phyloP scores from a whole-genome alignment of 176 grass and related monocot genomes.

The Oryza longistaminata region DNA sequence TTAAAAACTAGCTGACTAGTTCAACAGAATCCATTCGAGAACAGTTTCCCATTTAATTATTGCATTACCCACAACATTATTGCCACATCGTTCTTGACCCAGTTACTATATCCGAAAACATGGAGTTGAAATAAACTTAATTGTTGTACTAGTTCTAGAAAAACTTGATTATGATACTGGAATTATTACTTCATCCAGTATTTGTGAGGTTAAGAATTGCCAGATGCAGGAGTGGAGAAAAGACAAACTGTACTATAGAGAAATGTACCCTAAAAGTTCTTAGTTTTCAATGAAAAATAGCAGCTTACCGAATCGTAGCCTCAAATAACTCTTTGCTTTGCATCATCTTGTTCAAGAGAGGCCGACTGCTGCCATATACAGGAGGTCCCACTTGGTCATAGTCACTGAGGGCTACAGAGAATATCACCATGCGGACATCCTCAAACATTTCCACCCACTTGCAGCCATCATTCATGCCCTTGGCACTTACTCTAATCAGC shows the following conservation, averaged over 20 bases:
- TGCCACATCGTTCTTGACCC: background rate
- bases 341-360: slow-evolving; percentile 89
- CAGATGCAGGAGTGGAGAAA: background rate
- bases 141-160: background rate
- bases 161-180: background rate
- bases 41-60: background rate
- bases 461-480: slow-evolving; percentile 89
- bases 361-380: slow-evolving; percentile 36
- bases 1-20: background rate
- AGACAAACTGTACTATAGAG: background rate
- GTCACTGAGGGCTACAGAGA: slow-evolving; percentile 76
- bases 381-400: slow-evolving; percentile 71
- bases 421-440: slow-evolving; percentile 87
- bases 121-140: background rate
- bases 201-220: background rate
- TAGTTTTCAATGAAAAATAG: background rate
- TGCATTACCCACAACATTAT: background rate
- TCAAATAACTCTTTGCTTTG: slow-evolving; percentile 87
- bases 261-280: background rate
- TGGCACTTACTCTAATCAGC: slow-evolving; percentile 84
- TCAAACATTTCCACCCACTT: slow-evolving; percentile 99
- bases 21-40: background rate
- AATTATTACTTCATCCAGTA: background rate
- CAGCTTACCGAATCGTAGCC: slow-evolving; percentile 64
- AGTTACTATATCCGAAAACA: background rate